Evolutionary conservation across 148 eudicot species (phyloP).

Genomic region (Fagopyrum homotropicum): DNA sequence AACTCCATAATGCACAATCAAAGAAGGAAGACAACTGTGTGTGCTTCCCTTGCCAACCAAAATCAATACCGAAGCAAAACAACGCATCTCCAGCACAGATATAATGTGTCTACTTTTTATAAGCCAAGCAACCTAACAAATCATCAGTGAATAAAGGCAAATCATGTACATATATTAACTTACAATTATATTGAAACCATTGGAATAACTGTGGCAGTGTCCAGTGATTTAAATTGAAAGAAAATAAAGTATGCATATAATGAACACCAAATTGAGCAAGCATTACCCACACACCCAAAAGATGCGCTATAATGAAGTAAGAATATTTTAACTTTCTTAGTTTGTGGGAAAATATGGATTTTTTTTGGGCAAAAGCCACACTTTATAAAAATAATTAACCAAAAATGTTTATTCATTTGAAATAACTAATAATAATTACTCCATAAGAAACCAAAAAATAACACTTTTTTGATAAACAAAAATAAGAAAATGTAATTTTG

Average conservation of each 20-base stretch:
- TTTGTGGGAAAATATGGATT: neutral
- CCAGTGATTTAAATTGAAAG: neutral
- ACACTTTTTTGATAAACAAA: no score
- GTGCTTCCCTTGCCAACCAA: neutral
- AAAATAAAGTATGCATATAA: neutral
- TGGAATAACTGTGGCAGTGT: neutral
- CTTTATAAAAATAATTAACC: no score
- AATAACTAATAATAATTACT: no score
- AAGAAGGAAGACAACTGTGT: neutral
- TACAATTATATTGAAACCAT: neutral
- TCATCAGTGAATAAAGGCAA: neutral
- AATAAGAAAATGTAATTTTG: no score
- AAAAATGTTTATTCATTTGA: no score
- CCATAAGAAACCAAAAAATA: no score
- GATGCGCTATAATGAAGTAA: neutral
- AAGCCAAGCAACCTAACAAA: neutral
- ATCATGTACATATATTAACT: neutral
- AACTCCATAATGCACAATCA: neutral
- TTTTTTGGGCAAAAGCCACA: no score
- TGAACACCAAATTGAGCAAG: neutral
- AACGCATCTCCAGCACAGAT: neutral
- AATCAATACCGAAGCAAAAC: neutral
- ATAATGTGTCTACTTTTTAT: neutral
- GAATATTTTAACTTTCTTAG: neutral
- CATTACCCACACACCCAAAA: neutral